A percentile compares a stretch with the other conserved stretches of the same genome.
Evolutionary conservation across 1,284 basidiomycete species (phyloP).

Genomic region (Lentinula novae-zelandiae): DNA sequence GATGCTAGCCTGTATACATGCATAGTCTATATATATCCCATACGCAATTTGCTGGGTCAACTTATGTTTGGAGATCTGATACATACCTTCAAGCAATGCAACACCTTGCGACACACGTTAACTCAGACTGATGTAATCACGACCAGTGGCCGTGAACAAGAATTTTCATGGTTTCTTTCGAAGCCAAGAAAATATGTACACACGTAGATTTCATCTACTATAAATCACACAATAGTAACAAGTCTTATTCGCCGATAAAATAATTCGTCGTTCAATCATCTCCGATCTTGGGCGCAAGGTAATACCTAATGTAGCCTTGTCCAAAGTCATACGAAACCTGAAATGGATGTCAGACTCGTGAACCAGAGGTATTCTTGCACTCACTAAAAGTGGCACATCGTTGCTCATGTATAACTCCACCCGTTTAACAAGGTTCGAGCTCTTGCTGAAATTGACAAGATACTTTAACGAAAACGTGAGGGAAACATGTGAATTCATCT

Average conservation of each 20-base stretch:
- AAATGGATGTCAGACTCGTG: neutral
- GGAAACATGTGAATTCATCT: conserved; percentile 88
- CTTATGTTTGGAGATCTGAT: too few relatives aligned
- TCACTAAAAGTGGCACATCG: conserved; percentile 85
- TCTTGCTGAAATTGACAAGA: conserved; percentile 96
- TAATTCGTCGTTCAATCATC: conserved; percentile 52
- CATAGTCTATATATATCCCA: too few relatives aligned
- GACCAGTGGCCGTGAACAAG: too few relatives aligned
- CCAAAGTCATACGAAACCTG: conserved; percentile 86
- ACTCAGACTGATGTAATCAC: too few relatives aligned
- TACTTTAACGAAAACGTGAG: conserved; percentile 98
- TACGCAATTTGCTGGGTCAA: too few relatives aligned
- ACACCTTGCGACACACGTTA: too few relatives aligned
- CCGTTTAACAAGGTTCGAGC: conserved; percentile 68
- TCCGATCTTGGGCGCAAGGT: conserved; percentile 86
- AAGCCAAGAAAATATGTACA: neutral
- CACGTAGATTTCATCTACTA: neutral
- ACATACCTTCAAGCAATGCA: too few relatives aligned
- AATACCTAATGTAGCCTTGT: conserved; percentile 81
- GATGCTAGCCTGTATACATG: too few relatives aligned
- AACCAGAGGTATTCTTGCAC: conserved; percentile 7
- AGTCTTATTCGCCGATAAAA: neutral
- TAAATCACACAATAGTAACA: neutral
- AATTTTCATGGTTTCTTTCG: too few relatives aligned
- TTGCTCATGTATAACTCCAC: conserved; percentile 88